Evolutionary conservation across 164 flowering plant species (phyloP).

Genomic region (Cinnamomum micranthum): DNA sequence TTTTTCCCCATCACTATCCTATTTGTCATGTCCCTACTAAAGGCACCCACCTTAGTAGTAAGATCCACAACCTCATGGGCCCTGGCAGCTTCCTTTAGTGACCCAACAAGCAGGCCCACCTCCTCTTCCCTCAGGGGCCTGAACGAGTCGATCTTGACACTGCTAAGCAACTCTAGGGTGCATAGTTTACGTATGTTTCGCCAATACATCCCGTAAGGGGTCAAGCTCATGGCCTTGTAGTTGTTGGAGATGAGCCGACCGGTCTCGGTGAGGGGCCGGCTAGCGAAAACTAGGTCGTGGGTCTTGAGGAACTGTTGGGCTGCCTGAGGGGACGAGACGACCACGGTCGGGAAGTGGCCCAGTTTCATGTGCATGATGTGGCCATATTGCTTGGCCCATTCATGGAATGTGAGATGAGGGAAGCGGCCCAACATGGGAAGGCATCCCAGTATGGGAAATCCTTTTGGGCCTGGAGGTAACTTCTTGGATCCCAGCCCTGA

Average conservation of each 20-base stretch:
- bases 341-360: constrained; percentile 12
- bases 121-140: constrained; percentile 27
- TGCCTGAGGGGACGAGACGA: constrained; percentile 13
- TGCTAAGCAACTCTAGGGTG: constrained; percentile 2
- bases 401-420: no score
- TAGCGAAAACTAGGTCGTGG: constrained; percentile 13
- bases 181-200: not conserved
- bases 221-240: not conserved
- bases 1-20: constrained; percentile 48
- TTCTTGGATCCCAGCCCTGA: no score
- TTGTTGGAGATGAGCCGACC: not conserved
- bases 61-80: constrained; percentile 14
- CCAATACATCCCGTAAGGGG: not conserved
- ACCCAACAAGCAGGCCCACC: constrained; percentile 10
- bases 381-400: no score
- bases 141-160: constrained; percentile 9
- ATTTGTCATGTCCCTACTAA: constrained; percentile 23
- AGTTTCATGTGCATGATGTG: no score
- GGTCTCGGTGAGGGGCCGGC: not conserved
- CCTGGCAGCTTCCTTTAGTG: constrained; percentile 14
- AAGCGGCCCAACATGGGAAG: no score
- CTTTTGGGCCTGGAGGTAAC: no score
- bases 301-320: constrained; percentile 22
- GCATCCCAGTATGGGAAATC: no score
- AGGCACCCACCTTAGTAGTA: constrained; percentile 16